phyloP scores from a whole-genome alignment of 75 land plant genomes.

The Pseudotsuga menziesii region DNA sequence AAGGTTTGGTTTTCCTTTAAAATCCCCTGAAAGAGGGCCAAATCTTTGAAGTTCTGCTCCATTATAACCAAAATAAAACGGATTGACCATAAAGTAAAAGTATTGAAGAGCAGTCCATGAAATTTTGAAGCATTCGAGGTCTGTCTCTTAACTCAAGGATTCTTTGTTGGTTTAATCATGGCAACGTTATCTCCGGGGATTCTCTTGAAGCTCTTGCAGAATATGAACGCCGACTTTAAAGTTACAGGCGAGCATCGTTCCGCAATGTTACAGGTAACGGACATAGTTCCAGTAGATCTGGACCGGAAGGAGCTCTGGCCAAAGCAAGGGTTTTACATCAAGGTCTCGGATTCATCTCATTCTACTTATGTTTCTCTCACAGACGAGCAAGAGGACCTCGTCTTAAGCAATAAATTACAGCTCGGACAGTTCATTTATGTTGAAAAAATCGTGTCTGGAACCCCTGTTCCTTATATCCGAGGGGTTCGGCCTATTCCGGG shows the following conservation, averaged over 20 bases:
- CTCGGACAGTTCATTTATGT: constrained; percentile 51
- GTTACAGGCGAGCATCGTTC: constrained; percentile 75
- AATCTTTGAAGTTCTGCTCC: no score
- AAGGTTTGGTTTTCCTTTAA: no score
- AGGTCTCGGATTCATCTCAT: constrained; percentile 50
- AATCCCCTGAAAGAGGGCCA: no score
- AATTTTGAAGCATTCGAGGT: background rate
- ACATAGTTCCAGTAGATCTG: constrained; percentile 43
- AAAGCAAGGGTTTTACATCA: constrained; percentile 45
- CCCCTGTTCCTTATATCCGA: constrained; percentile 35
- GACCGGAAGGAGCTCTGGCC: constrained; percentile 46
- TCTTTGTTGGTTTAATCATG: constrained; percentile 15
- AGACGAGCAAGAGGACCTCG: constrained; percentile 44
- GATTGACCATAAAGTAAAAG: no score
- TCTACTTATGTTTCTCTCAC: constrained; percentile 45
- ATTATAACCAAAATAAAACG: no score
- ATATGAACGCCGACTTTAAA: constrained; percentile 73
- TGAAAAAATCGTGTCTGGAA: constrained; percentile 36
- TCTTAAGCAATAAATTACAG: constrained; percentile 44
- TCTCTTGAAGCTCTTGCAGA: constrained; percentile 74
- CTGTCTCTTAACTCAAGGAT: background rate
- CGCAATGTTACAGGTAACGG: constrained; percentile 52
- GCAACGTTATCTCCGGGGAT: constrained; percentile 74
- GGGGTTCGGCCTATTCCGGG: constrained; percentile 61
- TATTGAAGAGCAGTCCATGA: background rate